A percentile compares a stretch with the other conserved stretches of the same genome.
phyloP scores from a whole-genome alignment of 164 flowering plant genomes.

The Annona cherimola region DNA sequence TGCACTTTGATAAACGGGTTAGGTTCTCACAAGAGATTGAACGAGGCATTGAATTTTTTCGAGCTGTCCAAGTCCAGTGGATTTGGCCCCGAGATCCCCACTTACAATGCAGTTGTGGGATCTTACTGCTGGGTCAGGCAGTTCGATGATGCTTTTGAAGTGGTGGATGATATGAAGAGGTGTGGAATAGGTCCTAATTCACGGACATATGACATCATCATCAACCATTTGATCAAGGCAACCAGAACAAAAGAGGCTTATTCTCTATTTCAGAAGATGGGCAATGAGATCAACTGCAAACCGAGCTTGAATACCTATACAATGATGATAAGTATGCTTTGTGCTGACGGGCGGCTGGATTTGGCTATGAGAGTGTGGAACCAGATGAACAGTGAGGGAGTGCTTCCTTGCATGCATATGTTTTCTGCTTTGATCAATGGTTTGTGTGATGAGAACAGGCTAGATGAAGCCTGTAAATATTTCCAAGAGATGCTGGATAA shows the following conservation, averaged over 20 bases:
- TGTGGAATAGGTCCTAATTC: conserved; percentile 60
- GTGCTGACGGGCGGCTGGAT: conserved; percentile 44
- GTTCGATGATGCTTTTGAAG: conserved; percentile 45
- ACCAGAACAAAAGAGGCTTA: conserved; percentile 49
- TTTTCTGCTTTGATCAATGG: conserved; percentile 54
- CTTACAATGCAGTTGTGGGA: conserved; percentile 81
- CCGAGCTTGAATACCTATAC: conserved; percentile 63
- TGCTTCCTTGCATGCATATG: conserved; percentile 83
- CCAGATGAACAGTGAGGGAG: conserved; percentile 64
- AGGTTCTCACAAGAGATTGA: conserved; percentile 53
- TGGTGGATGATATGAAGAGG: conserved; percentile 66
- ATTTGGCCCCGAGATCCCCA: conserved; percentile 49
- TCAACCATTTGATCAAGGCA: conserved; percentile 61
- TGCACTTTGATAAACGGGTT: conserved; percentile 73
- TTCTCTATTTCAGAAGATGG: conserved; percentile 50
- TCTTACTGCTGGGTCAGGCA: conserved; percentile 57
- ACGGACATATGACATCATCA: conserved; percentile 69
- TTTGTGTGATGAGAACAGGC: conserved; percentile 49
- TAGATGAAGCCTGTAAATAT: conserved; percentile 70
- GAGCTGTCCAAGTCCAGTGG: conserved; percentile 47
- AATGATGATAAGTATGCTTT: conserved; percentile 71
- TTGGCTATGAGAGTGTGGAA: conserved; percentile 64
- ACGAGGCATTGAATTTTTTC: conserved; percentile 59
- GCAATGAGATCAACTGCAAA: conserved; percentile 43
- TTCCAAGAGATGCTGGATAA: conserved; percentile 73